Evolutionary conservation across 2,329 filamentous ascomycete species (phyloP).

Genomic region (Neonectria punicea): DNA sequence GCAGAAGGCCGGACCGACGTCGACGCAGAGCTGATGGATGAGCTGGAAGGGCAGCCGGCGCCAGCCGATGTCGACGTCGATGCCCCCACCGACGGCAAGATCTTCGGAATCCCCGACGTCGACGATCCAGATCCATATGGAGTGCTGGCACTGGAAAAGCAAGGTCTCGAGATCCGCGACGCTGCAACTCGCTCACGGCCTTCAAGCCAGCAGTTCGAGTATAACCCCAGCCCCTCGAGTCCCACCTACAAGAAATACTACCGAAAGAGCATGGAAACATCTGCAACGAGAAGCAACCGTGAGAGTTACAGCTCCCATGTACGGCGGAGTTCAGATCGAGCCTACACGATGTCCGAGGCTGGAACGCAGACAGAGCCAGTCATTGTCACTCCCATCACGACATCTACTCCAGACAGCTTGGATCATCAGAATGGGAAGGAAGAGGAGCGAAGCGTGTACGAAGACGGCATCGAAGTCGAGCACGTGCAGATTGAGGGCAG

Average conservation of each 20-base stretch:
- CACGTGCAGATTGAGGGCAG: neutral
- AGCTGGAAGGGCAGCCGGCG: conserved; percentile 48
- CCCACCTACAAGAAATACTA: conserved; percentile 51
- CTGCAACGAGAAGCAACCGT: conserved; percentile 32
- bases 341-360: conserved; percentile 39
- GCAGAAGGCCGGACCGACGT: conserved; percentile 49
- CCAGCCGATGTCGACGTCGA: conserved; percentile 51
- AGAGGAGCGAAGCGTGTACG: conserved; percentile 27
- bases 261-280: conserved; percentile 42
- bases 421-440: neutral
- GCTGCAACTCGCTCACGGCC: conserved; percentile 49
- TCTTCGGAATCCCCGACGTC: conserved; percentile 51
- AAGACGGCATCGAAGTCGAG: conserved; percentile 21
- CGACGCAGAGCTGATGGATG: conserved; percentile 46
- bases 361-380: conserved; percentile 44
- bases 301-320: conserved; percentile 31
- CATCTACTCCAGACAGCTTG: neutral
- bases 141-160: conserved; percentile 48
- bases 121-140: conserved; percentile 53
- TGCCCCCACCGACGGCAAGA: conserved; percentile 35
- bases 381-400: conserved; percentile 22
- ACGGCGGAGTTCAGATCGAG: conserved; percentile 23
- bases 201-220: conserved; percentile 50
- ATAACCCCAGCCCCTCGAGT: conserved; percentile 49
- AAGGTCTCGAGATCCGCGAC: conserved; percentile 51